Percentiles rank a stretch among this genome's conserved stretches.
Conservation (phyloP, 2,329 filamentous ascomycete species). For the Hymenoscyphus albidus region DNA sequence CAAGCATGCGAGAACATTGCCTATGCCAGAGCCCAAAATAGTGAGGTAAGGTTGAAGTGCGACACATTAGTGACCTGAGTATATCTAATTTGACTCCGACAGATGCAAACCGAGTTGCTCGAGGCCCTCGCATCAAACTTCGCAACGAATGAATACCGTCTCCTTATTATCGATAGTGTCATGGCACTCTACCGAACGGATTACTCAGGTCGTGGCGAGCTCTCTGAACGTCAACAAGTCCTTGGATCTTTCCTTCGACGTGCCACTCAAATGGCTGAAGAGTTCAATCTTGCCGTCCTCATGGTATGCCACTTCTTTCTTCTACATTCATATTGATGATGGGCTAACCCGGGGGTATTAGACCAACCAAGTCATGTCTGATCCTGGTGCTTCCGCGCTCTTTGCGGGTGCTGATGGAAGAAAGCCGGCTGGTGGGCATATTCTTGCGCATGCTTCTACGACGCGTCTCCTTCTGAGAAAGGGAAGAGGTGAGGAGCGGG, state of each 20-base stretch:
- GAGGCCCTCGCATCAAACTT: constrained; percentile 59
- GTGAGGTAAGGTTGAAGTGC: constrained; percentile 41
- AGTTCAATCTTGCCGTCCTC: constrained; percentile 64
- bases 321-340: background rate
- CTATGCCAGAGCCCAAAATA: constrained; percentile 61
- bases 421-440: constrained; percentile 64
- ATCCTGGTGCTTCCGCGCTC: constrained; percentile 63
- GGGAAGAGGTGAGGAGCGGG: constrained; percentile 64
- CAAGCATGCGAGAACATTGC: constrained; percentile 63
- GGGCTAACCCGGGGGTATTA: constrained; percentile 25
- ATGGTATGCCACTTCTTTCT: constrained; percentile 43
- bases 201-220: constrained; percentile 62
- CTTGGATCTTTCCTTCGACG: constrained; percentile 62
- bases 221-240: constrained; percentile 66
- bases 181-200: constrained; percentile 68
- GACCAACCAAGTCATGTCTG: constrained; percentile 70
- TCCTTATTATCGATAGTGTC: constrained; percentile 66
- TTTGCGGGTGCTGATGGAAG: constrained; percentile 65
- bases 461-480: constrained; percentile 64
- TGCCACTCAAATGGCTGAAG: constrained; percentile 62
- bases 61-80: background rate
- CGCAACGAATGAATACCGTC: constrained; percentile 58
- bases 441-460: constrained; percentile 65
- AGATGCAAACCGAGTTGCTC: constrained; percentile 55
- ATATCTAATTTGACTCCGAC: constrained; percentile 27